phyloP scores from a whole-genome alignment of 1,284 basidiomycete genomes.

The Ganoderma multipileum region DNA sequence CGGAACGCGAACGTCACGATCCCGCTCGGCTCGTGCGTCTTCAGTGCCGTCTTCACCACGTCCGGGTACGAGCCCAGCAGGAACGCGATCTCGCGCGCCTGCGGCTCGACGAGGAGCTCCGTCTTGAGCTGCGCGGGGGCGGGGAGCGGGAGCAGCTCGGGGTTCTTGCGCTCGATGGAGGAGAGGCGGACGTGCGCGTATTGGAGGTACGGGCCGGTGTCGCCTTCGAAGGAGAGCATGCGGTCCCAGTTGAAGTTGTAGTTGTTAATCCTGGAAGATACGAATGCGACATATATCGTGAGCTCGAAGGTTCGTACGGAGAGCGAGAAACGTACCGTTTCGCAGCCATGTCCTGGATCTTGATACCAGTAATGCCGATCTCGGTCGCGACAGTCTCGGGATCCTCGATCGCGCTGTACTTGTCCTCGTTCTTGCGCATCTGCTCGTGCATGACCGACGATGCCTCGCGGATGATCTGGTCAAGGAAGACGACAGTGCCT shows the following conservation, averaged over 20 bases:
- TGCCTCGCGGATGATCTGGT: conserved; percentile 94
- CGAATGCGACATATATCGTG: not conserved
- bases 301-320: conserved; percentile 4
- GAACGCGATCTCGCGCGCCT: conserved; percentile 89
- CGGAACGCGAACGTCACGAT: conserved; percentile 85
- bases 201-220: conserved; percentile 95
- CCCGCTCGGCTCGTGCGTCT: conserved; percentile 89
- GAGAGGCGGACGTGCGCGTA: conserved; percentile 96
- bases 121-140: conserved; percentile 74
- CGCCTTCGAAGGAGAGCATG: conserved; percentile 97
- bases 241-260: conserved; percentile 96
- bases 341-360: conserved; percentile 95
- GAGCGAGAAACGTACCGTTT: conserved; percentile 23
- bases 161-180: conserved; percentile 94
- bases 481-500: conserved; percentile 96
- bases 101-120: conserved; percentile 68
- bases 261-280: conserved; percentile 83
- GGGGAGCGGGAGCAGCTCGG: conserved; percentile 84
- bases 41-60: conserved; percentile 85
- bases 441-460: conserved; percentile 94
- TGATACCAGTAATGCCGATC: conserved; percentile 95
- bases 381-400: conserved; percentile 85
- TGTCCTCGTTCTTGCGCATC: conserved; percentile 95
- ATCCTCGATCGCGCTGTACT: conserved; percentile 91
- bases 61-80: conserved; percentile 92